Base-by-base conservation (phyloP, 257 asterid species). In the Capsicum rhomboideum region DNA sequence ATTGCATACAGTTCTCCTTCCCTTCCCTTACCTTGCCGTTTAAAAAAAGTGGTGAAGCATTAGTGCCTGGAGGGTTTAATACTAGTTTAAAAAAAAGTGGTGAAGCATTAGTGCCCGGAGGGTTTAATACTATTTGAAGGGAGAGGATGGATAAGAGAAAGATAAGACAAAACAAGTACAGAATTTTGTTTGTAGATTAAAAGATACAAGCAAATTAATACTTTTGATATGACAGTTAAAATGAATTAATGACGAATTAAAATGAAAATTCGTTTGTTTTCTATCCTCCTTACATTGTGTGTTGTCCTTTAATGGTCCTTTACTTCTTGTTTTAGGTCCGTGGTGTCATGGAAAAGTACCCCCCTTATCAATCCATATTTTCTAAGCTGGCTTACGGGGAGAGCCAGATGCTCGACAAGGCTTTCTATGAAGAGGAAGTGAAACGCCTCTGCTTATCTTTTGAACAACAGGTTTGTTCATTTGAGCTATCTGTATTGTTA, bases 341-440 rank as follows among this genome's bases (percentile, higher is more conserved):
- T 52, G 92, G 84, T 86, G 97, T 89, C 74, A 90, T 95, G 95
- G 99, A 95, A 59, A 95, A 95, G 87, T 95, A 94, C 82, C 99
- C 97, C 78, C 97, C 99, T 59, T 95, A 95, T 82, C 98, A 95
- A 69, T 64, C 98, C 84, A 93, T 94, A 82, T 94, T 95, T 85
- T 58, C 94, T 14, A 95, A 92, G 92, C 68, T 95, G 67, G 92
- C 99, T 40, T 95, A 94, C 85, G 99, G 99, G n/a, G 99, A 93
- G 90, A 95, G 99, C 87, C 99, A 95, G 90, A 90, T 95, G 88
- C 99, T 95, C 42, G 99, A 94, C 93, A 95, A 95, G 94, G 98
- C 99, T 87, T 95, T 95, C 80, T 95, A 95, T 67, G 98, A 95
- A 87, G 99, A 95, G 88, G 99, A 95, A 89, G 99, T 95, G 83